Conservation (phyloP, 176 grass and related monocot genomes). For the Poa pratensis region DNA sequence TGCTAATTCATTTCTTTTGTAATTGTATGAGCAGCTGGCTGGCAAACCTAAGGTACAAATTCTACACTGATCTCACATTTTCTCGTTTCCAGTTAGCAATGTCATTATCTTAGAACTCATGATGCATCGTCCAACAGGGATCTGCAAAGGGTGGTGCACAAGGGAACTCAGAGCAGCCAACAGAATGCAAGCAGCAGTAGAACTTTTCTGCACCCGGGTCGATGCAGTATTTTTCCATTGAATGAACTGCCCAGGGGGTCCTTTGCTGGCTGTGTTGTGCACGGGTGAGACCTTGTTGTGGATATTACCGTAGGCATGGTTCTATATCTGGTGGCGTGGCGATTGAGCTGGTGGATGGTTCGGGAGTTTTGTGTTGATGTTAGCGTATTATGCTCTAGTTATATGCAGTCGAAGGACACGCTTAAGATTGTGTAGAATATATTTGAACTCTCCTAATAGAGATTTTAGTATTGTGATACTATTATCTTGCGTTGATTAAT, state of each 20-base stretch:
- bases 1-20: slow-evolving; percentile 31
- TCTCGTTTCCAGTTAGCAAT: not conserved
- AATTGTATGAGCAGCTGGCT: slow-evolving; percentile 14
- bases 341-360: slow-evolving; percentile 26
- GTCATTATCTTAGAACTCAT: slow-evolving; percentile 23
- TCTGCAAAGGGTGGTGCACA: slow-evolving; percentile 53
- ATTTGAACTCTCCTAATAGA: slow-evolving; percentile 12
- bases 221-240: slow-evolving; percentile 42
- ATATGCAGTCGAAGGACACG: slow-evolving; percentile 35
- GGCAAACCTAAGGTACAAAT: slow-evolving; percentile 44
- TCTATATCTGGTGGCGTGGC: not conserved
- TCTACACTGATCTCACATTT: not conserved
- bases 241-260: not conserved
- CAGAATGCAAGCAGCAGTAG: slow-evolving; percentile 96
- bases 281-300: slow-evolving; percentile 3
- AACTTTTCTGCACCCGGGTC: not conserved
- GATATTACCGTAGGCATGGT: slow-evolving; percentile 11
- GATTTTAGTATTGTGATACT: not conserved
- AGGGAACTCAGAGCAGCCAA: slow-evolving; percentile 63
- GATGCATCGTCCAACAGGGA: slow-evolving; percentile 19
- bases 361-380: slow-evolving; percentile 19
- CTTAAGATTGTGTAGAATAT: slow-evolving; percentile 53
- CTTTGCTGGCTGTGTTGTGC: not conserved
- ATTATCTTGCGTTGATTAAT: not conserved
- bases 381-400: slow-evolving; percentile 28